phyloP scores from a whole-genome alignment of 768 basidiomycete species.

The Boletus sp. region DNA sequence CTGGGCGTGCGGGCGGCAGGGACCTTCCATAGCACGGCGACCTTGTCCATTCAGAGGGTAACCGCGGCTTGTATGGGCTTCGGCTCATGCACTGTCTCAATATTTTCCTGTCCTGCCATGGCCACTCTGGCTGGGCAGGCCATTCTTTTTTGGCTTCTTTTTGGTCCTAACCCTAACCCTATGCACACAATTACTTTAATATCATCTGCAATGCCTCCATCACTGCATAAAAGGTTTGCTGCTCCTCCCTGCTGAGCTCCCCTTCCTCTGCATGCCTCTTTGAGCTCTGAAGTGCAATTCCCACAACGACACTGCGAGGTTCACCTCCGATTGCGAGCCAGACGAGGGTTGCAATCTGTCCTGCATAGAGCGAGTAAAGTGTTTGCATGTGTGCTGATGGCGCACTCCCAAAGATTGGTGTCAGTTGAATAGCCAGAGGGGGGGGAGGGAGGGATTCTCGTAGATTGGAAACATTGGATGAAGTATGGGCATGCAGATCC shows the following conservation, averaged over 20 bases:
- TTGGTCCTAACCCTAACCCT: conserved; percentile 30
- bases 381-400: conserved; percentile 66
- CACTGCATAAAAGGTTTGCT: conserved; percentile 44
- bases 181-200: conserved; percentile 19
- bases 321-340: conserved; percentile 56
- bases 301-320: conserved; percentile 66
- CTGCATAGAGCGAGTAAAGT: conserved; percentile 74
- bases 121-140: conserved; percentile 51
- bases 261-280: conserved; percentile 21
- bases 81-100: conserved; percentile 76
- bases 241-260: conserved; percentile 39
- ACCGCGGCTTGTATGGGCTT: conserved; percentile 51
- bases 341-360: conserved; percentile 83
- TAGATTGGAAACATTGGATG: conserved; percentile 35
- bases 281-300: conserved; percentile 58
- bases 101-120: conserved; percentile 74
- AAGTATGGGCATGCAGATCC: conserved; percentile 42
- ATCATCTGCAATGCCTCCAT: conserved; percentile 46
- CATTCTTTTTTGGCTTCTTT: conserved; percentile 28
- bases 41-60: conserved; percentile 48
- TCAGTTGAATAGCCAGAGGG: conserved; percentile 72
- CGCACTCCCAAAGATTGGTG: conserved; percentile 72
- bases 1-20: conserved; percentile 54
- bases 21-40: conserved; percentile 55
- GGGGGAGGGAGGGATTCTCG: conserved; percentile 48